Conservation (phyloP, 352 stramenopile species). For the Phytophthora nicotianae region DNA sequence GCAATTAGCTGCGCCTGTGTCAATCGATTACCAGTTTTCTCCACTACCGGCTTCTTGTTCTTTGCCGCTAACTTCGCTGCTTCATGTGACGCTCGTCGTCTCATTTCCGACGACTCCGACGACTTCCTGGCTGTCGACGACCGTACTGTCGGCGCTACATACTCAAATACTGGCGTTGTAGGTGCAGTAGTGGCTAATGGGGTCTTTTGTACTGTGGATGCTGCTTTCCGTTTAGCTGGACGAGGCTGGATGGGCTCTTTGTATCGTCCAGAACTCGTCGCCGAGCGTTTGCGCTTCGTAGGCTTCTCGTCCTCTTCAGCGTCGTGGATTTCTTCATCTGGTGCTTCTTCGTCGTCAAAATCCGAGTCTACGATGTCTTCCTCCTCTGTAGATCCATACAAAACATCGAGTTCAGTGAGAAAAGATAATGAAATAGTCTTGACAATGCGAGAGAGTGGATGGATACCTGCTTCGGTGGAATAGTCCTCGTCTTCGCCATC, state of each 20-base stretch:
- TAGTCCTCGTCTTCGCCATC: slow-evolving; percentile 88
- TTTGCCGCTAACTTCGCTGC: slow-evolving; percentile 48
- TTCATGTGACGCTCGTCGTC: slow-evolving; percentile 57
- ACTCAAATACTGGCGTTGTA: slow-evolving; percentile 22
- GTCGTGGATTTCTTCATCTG: slow-evolving; percentile 82
- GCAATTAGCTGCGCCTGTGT: slow-evolving; percentile 73
- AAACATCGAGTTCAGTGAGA: slow-evolving; percentile 1
- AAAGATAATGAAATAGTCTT: not conserved
- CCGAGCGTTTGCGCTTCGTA: slow-evolving; percentile 34
- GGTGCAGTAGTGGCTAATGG: slow-evolving; percentile 7
- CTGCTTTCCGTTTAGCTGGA: slow-evolving; percentile 17
- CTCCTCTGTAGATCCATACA: slow-evolving; percentile 61
- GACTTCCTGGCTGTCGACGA: slow-evolving; percentile 68
- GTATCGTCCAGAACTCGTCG: slow-evolving; percentile 33
- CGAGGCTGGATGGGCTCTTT: slow-evolving; percentile 39
- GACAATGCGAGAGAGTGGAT: not conserved
- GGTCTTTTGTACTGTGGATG: not conserved
- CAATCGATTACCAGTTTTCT: slow-evolving; percentile 57
- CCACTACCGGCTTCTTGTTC: slow-evolving; percentile 31
- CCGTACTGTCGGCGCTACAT: slow-evolving; percentile 49
- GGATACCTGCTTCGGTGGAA: slow-evolving; percentile 82
- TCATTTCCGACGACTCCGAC: slow-evolving; percentile 63
- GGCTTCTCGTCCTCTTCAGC: slow-evolving; percentile 55
- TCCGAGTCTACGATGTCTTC: slow-evolving; percentile 89
- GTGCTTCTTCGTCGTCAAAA: slow-evolving; percentile 85